Evolutionary conservation across 345 rosid species (phyloP).

Genomic region (Odontarrhena argentea): DNA sequence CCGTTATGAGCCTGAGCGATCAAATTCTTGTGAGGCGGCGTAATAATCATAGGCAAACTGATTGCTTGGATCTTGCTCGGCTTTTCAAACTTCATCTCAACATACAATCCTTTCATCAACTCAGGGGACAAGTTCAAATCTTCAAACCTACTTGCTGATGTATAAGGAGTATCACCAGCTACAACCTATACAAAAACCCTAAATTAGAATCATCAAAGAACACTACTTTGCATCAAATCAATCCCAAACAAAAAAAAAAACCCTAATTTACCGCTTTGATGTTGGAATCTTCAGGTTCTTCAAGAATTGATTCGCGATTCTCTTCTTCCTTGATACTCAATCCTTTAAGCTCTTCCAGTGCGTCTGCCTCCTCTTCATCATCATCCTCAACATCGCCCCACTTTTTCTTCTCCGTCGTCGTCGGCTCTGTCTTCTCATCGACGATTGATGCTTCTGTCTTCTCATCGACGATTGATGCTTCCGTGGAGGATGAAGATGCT

Average conservation of each 20-base stretch:
- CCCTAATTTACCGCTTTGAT: slow-evolving; percentile 62
- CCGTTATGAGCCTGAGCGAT: slow-evolving; percentile 98
- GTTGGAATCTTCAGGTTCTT: slow-evolving; percentile 83
- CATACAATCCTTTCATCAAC: slow-evolving; percentile 83
- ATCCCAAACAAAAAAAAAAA: not conserved
- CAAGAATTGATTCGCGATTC: slow-evolving; percentile 57
- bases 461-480: slow-evolving; percentile 1
- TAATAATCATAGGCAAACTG: slow-evolving; percentile 91
- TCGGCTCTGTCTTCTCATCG: slow-evolving; percentile 23
- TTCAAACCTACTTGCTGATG: slow-evolving; percentile 77
- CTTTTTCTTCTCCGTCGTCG: slow-evolving; percentile 41
- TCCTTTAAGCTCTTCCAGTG: slow-evolving; percentile 46
- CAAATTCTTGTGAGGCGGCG: slow-evolving; percentile 78
- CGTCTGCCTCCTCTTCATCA: slow-evolving; percentile 45
- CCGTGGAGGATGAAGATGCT: slow-evolving; percentile 28
- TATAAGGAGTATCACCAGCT: slow-evolving; percentile 76
- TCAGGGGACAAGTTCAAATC: slow-evolving; percentile 80
- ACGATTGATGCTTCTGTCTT: slow-evolving; percentile 11
- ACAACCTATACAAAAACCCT: slow-evolving; percentile 56
- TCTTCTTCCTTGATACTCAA: slow-evolving; percentile 58
- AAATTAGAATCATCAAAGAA: slow-evolving; percentile 9
- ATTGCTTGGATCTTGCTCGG: slow-evolving; percentile 96
- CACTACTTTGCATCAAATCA: not conserved
- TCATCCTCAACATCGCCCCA: slow-evolving; percentile 77
- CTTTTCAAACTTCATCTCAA: slow-evolving; percentile 87